Percentiles rank a stretch among this genome's conserved stretches.
Conservation (phyloP, 352 stramenopile species). For the Pythium guiyangense region DNA sequence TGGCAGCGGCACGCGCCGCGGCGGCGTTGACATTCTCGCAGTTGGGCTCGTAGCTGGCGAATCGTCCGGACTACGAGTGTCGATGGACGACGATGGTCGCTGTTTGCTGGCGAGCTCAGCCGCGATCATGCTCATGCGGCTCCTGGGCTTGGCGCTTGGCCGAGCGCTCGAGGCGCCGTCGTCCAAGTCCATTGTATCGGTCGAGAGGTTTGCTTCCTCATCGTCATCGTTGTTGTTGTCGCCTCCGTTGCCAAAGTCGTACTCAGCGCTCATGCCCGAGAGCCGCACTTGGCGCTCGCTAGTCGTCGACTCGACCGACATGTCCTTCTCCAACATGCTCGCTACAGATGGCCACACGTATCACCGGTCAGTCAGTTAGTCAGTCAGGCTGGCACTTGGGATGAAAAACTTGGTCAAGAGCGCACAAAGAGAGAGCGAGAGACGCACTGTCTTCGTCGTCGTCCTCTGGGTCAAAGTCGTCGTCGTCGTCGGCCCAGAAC, state of each 20-base stretch:
- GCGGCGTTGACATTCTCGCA: slow-evolving; percentile 1
- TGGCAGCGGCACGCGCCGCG: slow-evolving; percentile 1
- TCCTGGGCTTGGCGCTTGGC: no score
- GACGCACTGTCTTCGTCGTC: slow-evolving; percentile 23
- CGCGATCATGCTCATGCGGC: no score
- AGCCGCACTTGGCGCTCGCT: slow-evolving; percentile 48
- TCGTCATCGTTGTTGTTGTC: slow-evolving; percentile 1
- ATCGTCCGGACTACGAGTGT: no score
- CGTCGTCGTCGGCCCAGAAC: slow-evolving; percentile 76
- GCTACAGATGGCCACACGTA: slow-evolving; percentile 16
- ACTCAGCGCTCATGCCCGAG: slow-evolving; percentile 29
- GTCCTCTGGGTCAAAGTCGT: slow-evolving; percentile 16
- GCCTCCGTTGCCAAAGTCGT: slow-evolving; percentile 11
- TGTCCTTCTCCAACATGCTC: slow-evolving; percentile 38
- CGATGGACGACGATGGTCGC: no score
- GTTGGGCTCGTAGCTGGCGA: background rate
- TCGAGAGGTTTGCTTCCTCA: slow-evolving; percentile 17
- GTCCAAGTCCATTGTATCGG: slow-evolving; percentile 19
- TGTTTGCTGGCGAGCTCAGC: no score
- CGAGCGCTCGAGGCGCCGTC: slow-evolving; percentile 2
- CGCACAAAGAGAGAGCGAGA: background rate
- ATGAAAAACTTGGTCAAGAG: background rate
- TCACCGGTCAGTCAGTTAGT: background rate
- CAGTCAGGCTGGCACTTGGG: background rate
- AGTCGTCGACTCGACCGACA: slow-evolving; percentile 37